Percentiles rank a stretch among this genome's conserved stretches.
Evolutionary conservation across 345 rosid genomes (phyloP).

Genomic region (Acer yangbiense): DNA sequence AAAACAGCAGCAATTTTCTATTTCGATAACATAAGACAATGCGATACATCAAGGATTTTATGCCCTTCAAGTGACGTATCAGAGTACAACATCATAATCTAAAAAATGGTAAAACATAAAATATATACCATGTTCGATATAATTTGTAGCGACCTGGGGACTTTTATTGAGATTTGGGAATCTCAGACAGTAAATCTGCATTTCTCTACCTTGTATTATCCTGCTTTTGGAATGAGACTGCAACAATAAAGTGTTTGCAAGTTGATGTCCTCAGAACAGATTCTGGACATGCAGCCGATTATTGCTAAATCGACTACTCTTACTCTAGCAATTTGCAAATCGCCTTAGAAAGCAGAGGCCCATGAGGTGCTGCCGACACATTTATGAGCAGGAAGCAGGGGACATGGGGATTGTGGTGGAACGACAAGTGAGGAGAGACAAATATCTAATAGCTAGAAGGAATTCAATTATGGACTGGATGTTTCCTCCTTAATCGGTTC

Average conservation of each 20-base stretch:
- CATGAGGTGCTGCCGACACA: slow-evolving; percentile 7
- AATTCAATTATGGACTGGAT: background rate
- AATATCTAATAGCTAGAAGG: background rate
- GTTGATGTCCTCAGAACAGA: background rate
- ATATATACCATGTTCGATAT: slow-evolving; percentile 20
- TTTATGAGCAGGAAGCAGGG: slow-evolving; percentile 14
- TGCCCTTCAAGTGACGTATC: slow-evolving; percentile 15
- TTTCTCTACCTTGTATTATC: slow-evolving; percentile 7
- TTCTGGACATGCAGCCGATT: background rate
- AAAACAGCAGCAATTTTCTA: slow-evolving; percentile 9
- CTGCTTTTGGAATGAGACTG: background rate
- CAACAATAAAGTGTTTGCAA: background rate
- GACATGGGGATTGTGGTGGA: background rate
- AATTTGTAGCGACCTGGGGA: background rate
- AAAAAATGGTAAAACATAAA: slow-evolving; percentile 25
- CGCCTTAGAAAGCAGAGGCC: slow-evolving; percentile 10
- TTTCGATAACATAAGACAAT: slow-evolving; percentile 8
- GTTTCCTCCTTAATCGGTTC: background rate
- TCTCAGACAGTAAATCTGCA: slow-evolving; percentile 16
- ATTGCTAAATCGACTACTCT: background rate
- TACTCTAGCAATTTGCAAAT: slow-evolving; percentile 3
- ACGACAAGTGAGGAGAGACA: background rate
- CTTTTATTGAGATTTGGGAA: slow-evolving; percentile 15
- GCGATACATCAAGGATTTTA: background rate
- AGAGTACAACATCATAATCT: slow-evolving; percentile 8